Conservation (phyloP, 805 yeast genomes). For the Nakazawaea wickerhamii region DNA sequence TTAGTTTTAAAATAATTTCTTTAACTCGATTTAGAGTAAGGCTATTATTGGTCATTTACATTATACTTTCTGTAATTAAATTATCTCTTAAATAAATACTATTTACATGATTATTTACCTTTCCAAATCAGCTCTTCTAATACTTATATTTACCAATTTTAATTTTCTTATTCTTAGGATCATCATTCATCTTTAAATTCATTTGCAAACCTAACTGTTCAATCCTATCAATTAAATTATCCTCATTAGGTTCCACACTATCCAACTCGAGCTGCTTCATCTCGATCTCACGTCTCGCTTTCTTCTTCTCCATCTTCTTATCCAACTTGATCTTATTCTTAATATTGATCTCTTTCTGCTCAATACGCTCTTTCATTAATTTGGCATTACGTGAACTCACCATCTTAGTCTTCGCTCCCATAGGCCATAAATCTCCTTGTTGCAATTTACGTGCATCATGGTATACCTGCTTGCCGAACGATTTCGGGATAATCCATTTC, state of each 20-base stretch:
- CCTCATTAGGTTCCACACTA: slow-evolving; percentile 10
- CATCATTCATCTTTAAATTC: slow-evolving; percentile 3
- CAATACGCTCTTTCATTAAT: slow-evolving; percentile 9
- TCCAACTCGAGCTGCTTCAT: slow-evolving; percentile 3
- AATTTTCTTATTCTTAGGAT: slow-evolving; percentile 7
- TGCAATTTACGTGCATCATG: slow-evolving; percentile 85
- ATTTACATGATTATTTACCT: not conserved
- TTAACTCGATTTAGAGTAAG: not conserved
- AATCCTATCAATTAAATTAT: slow-evolving; percentile 10
- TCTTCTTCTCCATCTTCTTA: slow-evolving; percentile 3
- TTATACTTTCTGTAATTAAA: not conserved
- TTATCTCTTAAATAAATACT: not conserved
- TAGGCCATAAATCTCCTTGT: slow-evolving; percentile 87
- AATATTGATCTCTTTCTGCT: slow-evolving; percentile 7
- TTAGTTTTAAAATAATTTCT: not conserved
- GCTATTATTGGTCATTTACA: not conserved
- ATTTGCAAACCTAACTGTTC: slow-evolving; percentile 10
- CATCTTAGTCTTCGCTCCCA: slow-evolving; percentile 52
- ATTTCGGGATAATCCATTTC: slow-evolving; percentile 81
- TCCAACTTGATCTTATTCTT: not conserved
- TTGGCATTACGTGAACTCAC: slow-evolving; percentile 6
- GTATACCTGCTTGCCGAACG: slow-evolving; percentile 65
- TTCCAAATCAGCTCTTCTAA: not conserved
- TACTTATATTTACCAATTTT: slow-evolving; percentile 7
- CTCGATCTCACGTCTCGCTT: slow-evolving; percentile 2